Conservation (phyloP, 805 yeast species). For the Cyberlindnera nakhonratchasimensis region DNA sequence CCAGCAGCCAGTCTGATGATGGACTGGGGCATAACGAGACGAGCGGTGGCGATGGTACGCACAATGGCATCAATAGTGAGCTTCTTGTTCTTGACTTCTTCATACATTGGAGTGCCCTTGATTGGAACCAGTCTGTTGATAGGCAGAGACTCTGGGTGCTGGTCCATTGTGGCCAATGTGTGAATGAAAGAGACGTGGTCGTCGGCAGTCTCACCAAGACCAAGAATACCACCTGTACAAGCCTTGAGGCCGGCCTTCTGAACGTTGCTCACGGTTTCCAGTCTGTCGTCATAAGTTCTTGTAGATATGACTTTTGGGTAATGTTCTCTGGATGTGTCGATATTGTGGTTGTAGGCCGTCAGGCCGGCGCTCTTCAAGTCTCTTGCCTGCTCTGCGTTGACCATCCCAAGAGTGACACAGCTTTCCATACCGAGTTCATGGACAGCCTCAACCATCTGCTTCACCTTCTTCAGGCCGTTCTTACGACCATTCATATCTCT, state of each 20-base stretch:
- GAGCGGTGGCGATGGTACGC: slow-evolving; percentile 71
- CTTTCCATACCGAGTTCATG: slow-evolving; percentile 69
- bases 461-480: slow-evolving; percentile 57
- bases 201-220: slow-evolving; percentile 69
- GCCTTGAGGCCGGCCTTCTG: slow-evolving; percentile 61
- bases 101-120: slow-evolving; percentile 72
- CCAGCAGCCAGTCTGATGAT: slow-evolving; percentile 80
- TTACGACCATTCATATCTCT: slow-evolving; percentile 79
- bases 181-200: slow-evolving; percentile 68
- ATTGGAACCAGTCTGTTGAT: slow-evolving; percentile 76
- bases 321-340: slow-evolving; percentile 76
- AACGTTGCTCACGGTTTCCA: slow-evolving; percentile 62
- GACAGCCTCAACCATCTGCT: slow-evolving; percentile 61
- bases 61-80: slow-evolving; percentile 59
- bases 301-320: slow-evolving; percentile 72
- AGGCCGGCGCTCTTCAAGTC: slow-evolving; percentile 63
- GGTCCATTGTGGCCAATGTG: slow-evolving; percentile 62
- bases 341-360: slow-evolving; percentile 79
- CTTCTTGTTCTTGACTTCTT: slow-evolving; percentile 44
- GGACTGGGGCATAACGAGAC: slow-evolving; percentile 68
- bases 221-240: slow-evolving; percentile 78
- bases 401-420: slow-evolving; percentile 81
- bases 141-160: slow-evolving; percentile 83
- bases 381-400: slow-evolving; percentile 58
- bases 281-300: slow-evolving; percentile 67